Evolutionary conservation across 805 yeast species (phyloP).

Genomic region (Millerago galiae): DNA sequence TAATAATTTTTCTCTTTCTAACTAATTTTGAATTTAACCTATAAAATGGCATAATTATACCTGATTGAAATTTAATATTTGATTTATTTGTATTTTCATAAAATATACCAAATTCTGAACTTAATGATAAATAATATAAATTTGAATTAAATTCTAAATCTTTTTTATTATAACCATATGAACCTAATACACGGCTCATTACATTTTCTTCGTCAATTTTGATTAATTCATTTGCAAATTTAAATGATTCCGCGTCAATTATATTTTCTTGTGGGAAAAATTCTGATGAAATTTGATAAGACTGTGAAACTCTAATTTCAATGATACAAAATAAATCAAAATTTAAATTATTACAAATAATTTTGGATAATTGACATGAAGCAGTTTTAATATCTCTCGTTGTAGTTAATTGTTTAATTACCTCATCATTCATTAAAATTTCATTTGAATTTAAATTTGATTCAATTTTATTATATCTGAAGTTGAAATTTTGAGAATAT

Average conservation of each 20-base stretch:
- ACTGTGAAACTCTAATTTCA: slow-evolving; percentile 45
- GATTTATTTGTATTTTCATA: slow-evolving; percentile 28
- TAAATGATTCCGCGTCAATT: slow-evolving; percentile 39
- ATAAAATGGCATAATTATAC: slow-evolving; percentile 48
- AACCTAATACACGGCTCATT: slow-evolving; percentile 41
- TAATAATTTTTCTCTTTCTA: slow-evolving; percentile 27
- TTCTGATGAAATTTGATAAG: slow-evolving; percentile 33
- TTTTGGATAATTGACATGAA: slow-evolving; percentile 32
- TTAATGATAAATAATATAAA: slow-evolving; percentile 39
- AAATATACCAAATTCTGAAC: slow-evolving; percentile 46
- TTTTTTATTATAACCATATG: slow-evolving; percentile 24
- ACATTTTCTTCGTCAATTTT: slow-evolving; percentile 33
- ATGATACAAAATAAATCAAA: slow-evolving; percentile 43
- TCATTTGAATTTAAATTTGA: slow-evolving; percentile 17
- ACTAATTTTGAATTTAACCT: slow-evolving; percentile 38
- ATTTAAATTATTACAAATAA: slow-evolving; percentile 28
- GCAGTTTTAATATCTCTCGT: slow-evolving; percentile 40
- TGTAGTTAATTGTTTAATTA: slow-evolving; percentile 31
- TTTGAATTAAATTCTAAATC: slow-evolving; percentile 27
- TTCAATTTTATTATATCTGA: slow-evolving; percentile 33
- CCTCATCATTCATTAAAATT: slow-evolving; percentile 22
- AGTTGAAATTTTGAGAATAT: slow-evolving; percentile 43
- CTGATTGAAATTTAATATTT: slow-evolving; percentile 35
- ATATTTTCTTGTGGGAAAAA: slow-evolving; percentile 40
- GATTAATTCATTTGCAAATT: slow-evolving; percentile 32